phyloP scores from a whole-genome alignment of 371 early-diverging fungal genomes.

The Apophysomyces variabilis region DNA sequence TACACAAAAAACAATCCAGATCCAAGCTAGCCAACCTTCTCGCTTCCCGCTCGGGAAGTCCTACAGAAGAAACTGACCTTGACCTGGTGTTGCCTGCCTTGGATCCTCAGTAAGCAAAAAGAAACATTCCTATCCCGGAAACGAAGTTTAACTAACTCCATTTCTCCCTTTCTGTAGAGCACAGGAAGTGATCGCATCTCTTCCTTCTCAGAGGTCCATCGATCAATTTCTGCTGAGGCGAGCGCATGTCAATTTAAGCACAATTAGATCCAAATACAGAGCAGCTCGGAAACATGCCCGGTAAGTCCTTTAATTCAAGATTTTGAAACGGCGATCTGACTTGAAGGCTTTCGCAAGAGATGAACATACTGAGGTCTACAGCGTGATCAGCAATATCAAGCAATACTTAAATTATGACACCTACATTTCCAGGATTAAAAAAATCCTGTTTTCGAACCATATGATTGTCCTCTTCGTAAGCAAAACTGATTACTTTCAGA shows the following conservation, averaged over 20 bases:
- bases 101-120: slow-evolving; percentile 43
- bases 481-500: neutral
- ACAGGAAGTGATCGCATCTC: slow-evolving; percentile 28
- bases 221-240: slow-evolving; percentile 29
- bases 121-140: neutral
- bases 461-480: slow-evolving; percentile 33
- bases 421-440: slow-evolving; percentile 13
- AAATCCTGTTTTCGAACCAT: slow-evolving; percentile 20
- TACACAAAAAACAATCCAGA: slow-evolving; percentile 9
- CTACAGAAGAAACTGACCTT: slow-evolving; percentile 18
- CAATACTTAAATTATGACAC: slow-evolving; percentile 25
- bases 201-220: slow-evolving; percentile 16
- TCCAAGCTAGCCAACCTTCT: slow-evolving; percentile 19
- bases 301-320: slow-evolving; percentile 16
- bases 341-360: slow-evolving; percentile 14
- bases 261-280: slow-evolving; percentile 39
- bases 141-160: neutral
- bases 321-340: neutral
- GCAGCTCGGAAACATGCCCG: slow-evolving; percentile 36
- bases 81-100: slow-evolving; percentile 50
- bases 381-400: slow-evolving; percentile 21
- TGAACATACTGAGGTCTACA: slow-evolving; percentile 25
- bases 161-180: slow-evolving; percentile 19
- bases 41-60: slow-evolving; percentile 31
- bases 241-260: slow-evolving; percentile 32